A percentile compares a stretch with the other conserved stretches of the same genome.
phyloP scores from a whole-genome alignment of 2,329 filamentous ascomycete species.

The Monilinia vaccinii-corymbosi region DNA sequence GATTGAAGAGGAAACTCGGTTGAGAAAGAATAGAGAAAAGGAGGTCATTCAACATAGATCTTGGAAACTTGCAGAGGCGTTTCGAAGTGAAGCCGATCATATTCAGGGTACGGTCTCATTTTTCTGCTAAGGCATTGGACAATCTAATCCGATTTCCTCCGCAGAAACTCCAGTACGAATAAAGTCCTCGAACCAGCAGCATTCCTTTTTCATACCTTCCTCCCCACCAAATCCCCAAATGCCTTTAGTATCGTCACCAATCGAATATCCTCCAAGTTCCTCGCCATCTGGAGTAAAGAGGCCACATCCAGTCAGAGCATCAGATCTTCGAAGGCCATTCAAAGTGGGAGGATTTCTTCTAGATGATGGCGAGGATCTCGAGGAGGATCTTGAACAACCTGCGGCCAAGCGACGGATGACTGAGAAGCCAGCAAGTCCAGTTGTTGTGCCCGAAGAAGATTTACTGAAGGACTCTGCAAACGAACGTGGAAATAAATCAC shows the following conservation, averaged over 20 bases:
- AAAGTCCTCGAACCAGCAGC: neutral
- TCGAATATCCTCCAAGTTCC: constrained; percentile 31
- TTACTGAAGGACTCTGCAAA: neutral
- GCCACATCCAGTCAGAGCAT: constrained; percentile 29
- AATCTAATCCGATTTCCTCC: neutral
- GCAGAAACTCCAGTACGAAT: constrained; percentile 1
- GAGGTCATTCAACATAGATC: constrained; percentile 43
- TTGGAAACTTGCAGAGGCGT: constrained; percentile 38
- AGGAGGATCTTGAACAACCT: constrained; percentile 31
- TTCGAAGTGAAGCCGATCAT: constrained; percentile 39
- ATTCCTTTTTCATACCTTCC: neutral
- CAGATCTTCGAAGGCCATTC: constrained; percentile 29
- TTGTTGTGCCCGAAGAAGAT: neutral
- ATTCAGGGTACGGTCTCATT: constrained; percentile 20
- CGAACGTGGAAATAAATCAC: neutral
- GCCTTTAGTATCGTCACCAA: constrained; percentile 51
- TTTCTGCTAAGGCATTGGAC: neutral
- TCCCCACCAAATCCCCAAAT: constrained; percentile 33
- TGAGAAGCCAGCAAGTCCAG: constrained; percentile 13
- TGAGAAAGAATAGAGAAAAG: constrained; percentile 34
- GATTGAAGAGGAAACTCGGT: constrained; percentile 33
- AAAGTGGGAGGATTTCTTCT: constrained; percentile 36
- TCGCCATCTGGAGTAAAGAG: constrained; percentile 31
- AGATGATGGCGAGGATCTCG: constrained; percentile 36
- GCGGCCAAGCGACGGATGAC: constrained; percentile 38